Base-by-base conservation (phyloP, 805 yeast genomes). In the Yamadazyma kitorensis region DNA sequence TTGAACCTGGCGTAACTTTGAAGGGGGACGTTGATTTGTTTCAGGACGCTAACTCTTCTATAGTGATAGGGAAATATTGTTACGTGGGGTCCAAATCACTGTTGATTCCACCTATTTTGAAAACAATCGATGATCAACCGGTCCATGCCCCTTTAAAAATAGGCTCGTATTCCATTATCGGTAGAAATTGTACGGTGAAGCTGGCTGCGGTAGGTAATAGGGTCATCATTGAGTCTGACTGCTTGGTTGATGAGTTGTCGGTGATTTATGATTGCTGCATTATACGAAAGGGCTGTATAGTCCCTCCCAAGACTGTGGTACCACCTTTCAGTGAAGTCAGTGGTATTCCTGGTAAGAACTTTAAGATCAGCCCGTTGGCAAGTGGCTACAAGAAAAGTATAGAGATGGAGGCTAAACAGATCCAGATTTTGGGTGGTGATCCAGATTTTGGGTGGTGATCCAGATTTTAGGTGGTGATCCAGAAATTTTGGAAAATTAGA, bases 251-350 rank as follows among this genome's bases (percentile, higher is more conserved):
- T 1, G 53, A 60, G 25, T 45, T 58, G 16, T 55, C 68, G 6
- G 56, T 68, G 1, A 52, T 78, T 10, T 66, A 74, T 45, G 84
- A 77, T 32, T 73, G 80, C 46, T 73, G 78, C 36, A 40, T 72
- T 3, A 57, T 78, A 3, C 61, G 64, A 15, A 55, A 61, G 31
- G 65, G 64, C 10, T 60, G 72, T 0, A 39, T 44, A 2, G 42
- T 78, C 2, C 77, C 78, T 0, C 55, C 62, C 2, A 59, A 57
- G 11, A 52, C 52, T 38, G 65, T 70, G 16, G 59, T 76, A n/a
- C 79, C 82, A 3, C 76, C 81, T 0, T 76, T 66, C 41, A 63
- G 74, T 23, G 54, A 62, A 18, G 80, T 75, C 3, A 44, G 55
- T 10, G 72, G 72, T 0, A 41, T 37, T 2, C 70, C 70, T 2